phyloP scores from a whole-genome alignment of 2,329 filamentous ascomycete genomes.

The Epichloe uncinata region DNA sequence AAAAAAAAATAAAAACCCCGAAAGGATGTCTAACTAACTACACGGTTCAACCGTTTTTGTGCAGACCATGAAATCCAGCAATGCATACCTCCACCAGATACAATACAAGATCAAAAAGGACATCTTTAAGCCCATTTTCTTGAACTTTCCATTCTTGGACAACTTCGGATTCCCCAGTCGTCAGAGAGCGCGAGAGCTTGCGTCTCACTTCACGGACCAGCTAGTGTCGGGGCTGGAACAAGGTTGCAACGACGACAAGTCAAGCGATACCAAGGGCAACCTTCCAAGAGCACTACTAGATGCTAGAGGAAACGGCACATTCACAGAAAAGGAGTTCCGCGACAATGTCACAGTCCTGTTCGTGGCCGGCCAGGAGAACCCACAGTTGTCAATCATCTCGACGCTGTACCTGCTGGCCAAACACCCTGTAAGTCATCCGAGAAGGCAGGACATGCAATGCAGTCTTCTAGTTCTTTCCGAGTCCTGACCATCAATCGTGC shows the following conservation, averaged over 20 bases:
- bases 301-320: slow-evolving; percentile 11
- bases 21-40: background rate
- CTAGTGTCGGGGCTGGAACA: slow-evolving; percentile 8
- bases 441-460: background rate
- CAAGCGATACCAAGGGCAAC: background rate
- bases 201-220: slow-evolving; percentile 13
- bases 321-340: slow-evolving; percentile 23
- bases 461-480: background rate
- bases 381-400: slow-evolving; percentile 23
- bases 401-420: slow-evolving; percentile 24
- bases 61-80: slow-evolving; percentile 12
- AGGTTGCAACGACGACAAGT: slow-evolving; percentile 5
- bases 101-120: slow-evolving; percentile 17
- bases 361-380: slow-evolving; percentile 28
- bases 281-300: slow-evolving; percentile 12
- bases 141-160: slow-evolving; percentile 22
- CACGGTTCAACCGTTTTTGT: background rate
- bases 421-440: slow-evolving; percentile 11
- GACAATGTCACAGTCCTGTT: slow-evolving; percentile 27
- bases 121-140: slow-evolving; percentile 21
- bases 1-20: too few species aligned
- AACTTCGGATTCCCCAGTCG: slow-evolving; percentile 15
- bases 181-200: slow-evolving; percentile 12
- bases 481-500: background rate
- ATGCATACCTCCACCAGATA: slow-evolving; percentile 12